Conservation (phyloP, 352 stramenopile species). For the Hyaloperonospora brassicae region DNA sequence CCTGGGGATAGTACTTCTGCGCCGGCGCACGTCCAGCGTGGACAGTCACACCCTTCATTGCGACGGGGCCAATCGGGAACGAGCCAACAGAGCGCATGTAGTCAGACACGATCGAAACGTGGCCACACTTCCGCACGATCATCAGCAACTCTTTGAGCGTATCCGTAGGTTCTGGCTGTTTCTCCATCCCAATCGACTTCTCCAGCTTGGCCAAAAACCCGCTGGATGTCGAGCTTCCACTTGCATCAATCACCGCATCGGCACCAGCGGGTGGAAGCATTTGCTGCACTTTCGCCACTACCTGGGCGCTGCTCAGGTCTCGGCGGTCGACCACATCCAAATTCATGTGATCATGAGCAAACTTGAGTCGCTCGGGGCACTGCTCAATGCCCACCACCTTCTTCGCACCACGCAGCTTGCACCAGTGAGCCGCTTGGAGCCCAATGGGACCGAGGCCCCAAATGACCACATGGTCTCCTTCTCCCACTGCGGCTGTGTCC, state of each 20-base stretch:
- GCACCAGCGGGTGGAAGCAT: slow-evolving; percentile 13
- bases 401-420: slow-evolving; percentile 52
- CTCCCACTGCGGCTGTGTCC: slow-evolving; percentile 41
- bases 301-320: slow-evolving; percentile 35
- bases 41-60: slow-evolving; percentile 55
- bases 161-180: slow-evolving; percentile 40
- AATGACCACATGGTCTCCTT: slow-evolving; percentile 47
- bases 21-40: slow-evolving; percentile 38
- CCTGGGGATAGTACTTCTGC: slow-evolving; percentile 52
- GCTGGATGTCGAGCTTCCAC: not conserved
- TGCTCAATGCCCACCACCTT: slow-evolving; percentile 51
- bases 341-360: slow-evolving; percentile 49
- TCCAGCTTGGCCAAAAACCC: slow-evolving; percentile 1
- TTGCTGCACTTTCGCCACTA: slow-evolving; percentile 40
- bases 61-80: slow-evolving; percentile 52
- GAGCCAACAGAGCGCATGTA: slow-evolving; percentile 34
- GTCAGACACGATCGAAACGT: slow-evolving; percentile 47
- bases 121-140: slow-evolving; percentile 48
- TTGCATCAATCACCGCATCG: slow-evolving; percentile 1
- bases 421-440: not conserved
- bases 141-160: slow-evolving; percentile 54
- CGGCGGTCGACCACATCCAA: slow-evolving; percentile 56
- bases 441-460: slow-evolving; percentile 41
- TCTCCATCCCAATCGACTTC: slow-evolving; percentile 34
- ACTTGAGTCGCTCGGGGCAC: slow-evolving; percentile 40